Percentiles rank a stretch among this genome's conserved stretches.
Evolutionary conservation across 257 asterid genomes (phyloP).

Genomic region (Linaria vulgaris): DNA sequence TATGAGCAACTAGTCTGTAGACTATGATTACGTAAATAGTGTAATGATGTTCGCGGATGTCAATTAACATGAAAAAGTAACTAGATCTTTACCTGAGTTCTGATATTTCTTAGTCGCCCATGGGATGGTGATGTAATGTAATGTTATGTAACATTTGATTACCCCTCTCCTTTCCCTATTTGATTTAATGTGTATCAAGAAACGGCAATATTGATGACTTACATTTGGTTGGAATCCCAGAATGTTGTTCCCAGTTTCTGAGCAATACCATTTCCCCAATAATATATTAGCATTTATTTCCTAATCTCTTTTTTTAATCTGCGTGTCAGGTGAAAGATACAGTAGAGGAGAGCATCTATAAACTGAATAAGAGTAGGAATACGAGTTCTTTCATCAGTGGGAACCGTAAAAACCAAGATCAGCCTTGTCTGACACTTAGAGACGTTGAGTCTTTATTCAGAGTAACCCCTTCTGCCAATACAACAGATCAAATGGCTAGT

Average conservation of each 20-base stretch:
- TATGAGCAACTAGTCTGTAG: too few relatives aligned
- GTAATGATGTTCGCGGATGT: too few relatives aligned
- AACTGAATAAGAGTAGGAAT: constrained; percentile 74
- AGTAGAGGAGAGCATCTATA: constrained; percentile 87
- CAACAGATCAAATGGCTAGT: constrained; percentile 33
- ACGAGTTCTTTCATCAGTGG: constrained; percentile 75
- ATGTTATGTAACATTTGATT: background rate
- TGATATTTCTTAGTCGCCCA: background rate
- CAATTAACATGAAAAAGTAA: too few relatives aligned
- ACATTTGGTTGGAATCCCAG: background rate
- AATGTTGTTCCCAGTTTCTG: background rate
- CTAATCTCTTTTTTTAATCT: background rate
- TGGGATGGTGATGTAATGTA: constrained; percentile 1
- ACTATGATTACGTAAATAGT: too few relatives aligned
- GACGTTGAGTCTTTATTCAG: constrained; percentile 85
- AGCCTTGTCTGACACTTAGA: constrained; percentile 71
- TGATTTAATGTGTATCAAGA: background rate
- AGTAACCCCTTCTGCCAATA: constrained; percentile 41
- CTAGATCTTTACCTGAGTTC: background rate
- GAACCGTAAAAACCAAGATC: constrained; percentile 86
- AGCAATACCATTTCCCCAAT: background rate
- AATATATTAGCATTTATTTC: background rate
- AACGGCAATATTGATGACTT: too few relatives aligned
- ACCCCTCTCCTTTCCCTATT: background rate
- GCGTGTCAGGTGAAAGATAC: constrained; percentile 73